Evolutionary conservation across 352 stramenopile genomes (phyloP).

Genomic region (Pythium myriotylum): DNA sequence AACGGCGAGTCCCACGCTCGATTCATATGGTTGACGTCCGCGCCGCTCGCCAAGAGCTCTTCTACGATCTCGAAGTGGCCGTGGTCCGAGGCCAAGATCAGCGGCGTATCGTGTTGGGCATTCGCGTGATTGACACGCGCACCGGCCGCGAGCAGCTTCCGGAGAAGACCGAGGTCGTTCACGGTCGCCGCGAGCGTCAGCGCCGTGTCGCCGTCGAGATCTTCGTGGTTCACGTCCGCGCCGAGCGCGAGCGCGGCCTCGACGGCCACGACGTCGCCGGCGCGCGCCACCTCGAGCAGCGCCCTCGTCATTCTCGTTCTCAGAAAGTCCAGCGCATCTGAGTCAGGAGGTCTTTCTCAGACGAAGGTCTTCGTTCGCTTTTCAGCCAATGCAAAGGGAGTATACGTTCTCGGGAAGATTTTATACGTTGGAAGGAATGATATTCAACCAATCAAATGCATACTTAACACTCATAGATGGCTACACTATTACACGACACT

Average conservation of each 20-base stretch:
- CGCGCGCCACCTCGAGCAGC: not conserved
- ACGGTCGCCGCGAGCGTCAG: not conserved
- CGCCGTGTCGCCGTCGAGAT: not conserved
- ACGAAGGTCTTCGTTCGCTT: no score
- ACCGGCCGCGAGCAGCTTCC: not conserved
- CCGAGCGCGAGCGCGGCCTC: not conserved
- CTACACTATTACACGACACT: no score
- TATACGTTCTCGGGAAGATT: no score
- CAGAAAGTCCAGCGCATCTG: no score
- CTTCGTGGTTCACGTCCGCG: not conserved
- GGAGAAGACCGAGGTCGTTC: not conserved
- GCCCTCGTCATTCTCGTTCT: not conserved
- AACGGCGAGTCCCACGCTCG: not conserved
- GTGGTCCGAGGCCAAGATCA: not conserved
- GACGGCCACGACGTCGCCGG: not conserved
- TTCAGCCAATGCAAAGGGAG: no score
- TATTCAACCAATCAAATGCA: no score
- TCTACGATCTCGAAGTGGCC: not conserved
- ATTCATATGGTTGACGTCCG: not conserved
- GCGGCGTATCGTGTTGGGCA: not conserved
- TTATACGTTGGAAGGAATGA: no score
- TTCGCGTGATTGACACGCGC: not conserved
- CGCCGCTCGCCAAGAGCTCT: not conserved
- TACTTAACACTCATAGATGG: no score
- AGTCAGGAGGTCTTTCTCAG: no score